Conservation (phyloP, 805 yeast genomes). For the Sugiyamaella boreocaroliniensis region DNA sequence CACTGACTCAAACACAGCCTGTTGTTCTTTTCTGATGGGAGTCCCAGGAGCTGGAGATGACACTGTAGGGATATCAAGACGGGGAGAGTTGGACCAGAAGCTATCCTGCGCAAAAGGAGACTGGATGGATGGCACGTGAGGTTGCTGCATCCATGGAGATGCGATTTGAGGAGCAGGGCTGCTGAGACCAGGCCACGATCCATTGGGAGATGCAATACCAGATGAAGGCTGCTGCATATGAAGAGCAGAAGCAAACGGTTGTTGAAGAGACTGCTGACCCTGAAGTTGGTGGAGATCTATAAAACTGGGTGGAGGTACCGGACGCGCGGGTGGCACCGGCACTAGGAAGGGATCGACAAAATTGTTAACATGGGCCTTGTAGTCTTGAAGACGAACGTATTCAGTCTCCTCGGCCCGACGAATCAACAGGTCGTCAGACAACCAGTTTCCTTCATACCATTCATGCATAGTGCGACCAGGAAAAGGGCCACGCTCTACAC, state of each 20-base stretch:
- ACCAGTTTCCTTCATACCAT: slow-evolving; percentile 62
- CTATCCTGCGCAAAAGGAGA: not conserved
- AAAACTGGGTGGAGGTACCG: slow-evolving; percentile 1
- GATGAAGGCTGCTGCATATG: slow-evolving; percentile 5
- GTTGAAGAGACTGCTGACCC: slow-evolving; percentile 5
- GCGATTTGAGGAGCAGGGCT: not conserved
- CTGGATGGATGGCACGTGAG: not conserved
- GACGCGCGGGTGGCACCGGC: slow-evolving; percentile 32
- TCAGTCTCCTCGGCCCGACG: slow-evolving; percentile 50
- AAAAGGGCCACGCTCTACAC: slow-evolving; percentile 77
- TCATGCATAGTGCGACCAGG: slow-evolving; percentile 65
- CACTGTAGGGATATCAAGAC: not conserved
- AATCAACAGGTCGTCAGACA: slow-evolving; percentile 47
- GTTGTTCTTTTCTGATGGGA: not conserved
- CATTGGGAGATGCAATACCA: not conserved
- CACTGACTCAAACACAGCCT: not conserved
- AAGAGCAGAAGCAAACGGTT: slow-evolving; percentile 4
- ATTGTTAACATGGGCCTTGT: slow-evolving; percentile 45
- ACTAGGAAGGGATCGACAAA: slow-evolving; percentile 54
- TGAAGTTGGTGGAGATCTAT: slow-evolving; percentile 5
- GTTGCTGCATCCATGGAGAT: slow-evolving; percentile 14
- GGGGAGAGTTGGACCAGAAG: not conserved
- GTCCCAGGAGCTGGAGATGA: not conserved
- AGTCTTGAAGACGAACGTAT: slow-evolving; percentile 47
- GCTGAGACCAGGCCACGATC: not conserved